Evolutionary conservation across 257 asterid genomes (phyloP).

Genomic region (Solanum bulbocastanum): DNA sequence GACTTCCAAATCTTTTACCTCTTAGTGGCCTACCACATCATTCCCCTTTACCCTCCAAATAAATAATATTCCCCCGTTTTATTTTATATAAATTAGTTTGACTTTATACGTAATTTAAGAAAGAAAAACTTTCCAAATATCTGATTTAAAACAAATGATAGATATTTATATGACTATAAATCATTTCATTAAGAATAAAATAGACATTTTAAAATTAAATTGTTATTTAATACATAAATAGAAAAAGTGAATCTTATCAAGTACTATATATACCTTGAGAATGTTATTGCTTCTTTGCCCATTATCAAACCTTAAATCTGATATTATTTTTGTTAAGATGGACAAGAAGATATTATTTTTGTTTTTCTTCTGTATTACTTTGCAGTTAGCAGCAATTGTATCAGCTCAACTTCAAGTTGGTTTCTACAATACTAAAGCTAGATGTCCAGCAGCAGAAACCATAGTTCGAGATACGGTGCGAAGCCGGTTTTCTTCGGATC

Average conservation of each 20-base stretch:
- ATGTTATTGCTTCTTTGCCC: neutral
- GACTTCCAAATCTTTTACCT: neutral
- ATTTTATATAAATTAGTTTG: no score
- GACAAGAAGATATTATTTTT: conserved; percentile 6
- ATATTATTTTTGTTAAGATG: conserved; percentile 1
- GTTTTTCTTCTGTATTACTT: conserved; percentile 10
- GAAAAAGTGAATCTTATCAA: no score
- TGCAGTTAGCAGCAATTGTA: conserved; percentile 7
- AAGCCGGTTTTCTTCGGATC: conserved; percentile 31
- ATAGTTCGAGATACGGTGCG: conserved; percentile 40
- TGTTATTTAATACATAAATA: no score
- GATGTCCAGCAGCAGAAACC: conserved; percentile 47
- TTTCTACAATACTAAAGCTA: conserved; percentile 28
- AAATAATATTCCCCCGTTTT: fast-evolving
- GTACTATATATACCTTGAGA: neutral
- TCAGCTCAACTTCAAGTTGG: conserved; percentile 48
- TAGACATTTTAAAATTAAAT: no score
- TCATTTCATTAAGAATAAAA: no score
- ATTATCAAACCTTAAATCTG: neutral
- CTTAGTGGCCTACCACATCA: neutral
- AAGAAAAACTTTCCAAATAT: no score
- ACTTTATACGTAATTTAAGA: fast-evolving
- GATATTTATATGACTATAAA: no score
- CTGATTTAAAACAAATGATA: no score
- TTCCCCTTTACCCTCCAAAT: neutral